Evolutionary conservation across 2,329 filamentous ascomycete species (phyloP), one percentile per base, ranked within the genome.

Genomic region (Drechslerella stenobrocha): DNA sequence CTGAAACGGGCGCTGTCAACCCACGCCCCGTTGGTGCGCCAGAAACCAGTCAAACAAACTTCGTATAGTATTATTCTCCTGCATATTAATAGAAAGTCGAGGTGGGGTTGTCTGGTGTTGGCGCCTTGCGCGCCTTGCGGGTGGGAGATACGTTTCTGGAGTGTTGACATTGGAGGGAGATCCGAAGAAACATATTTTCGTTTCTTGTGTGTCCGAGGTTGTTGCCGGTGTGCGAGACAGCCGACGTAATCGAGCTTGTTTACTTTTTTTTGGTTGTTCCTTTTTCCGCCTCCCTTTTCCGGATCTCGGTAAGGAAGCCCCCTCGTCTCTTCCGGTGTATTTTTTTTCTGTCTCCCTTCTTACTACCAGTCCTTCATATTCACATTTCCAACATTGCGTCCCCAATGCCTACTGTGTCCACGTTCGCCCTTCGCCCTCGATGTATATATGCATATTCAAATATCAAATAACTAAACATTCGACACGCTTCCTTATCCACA

Each of bases 111-210:
- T n/a, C n/a, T n/a, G n/a, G n/a, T n/a, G n/a, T n/a, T n/a, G n/a
- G n/a, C n/a, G n/a, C n/a, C n/a, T n/a, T n/a, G n/a, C n/a, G n/a
- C n/a, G n/a, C n/a, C n/a, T n/a, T n/a, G n/a, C n/a, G n/a, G n/a
- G n/a, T n/a, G n/a, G n/a, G n/a, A n/a, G n/a, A n/a, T n/a, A n/a
- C n/a, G 37, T 18, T 30, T 30, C 11, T 11, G 28, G 34, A 37
- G 18, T 42, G 37, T 42, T 42, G 13, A 42, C 28, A 30, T 30
- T 30, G 15, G 22, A 5, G 37, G 37, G 15, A n/a, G n/a, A n/a
- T n/a, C n/a, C 22, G 9, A 42, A 42, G 37, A 42, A 42, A 42
- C 37, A 42, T 20, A 18, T 42, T 42, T 42, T 42, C 15, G 37
- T 42, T 42, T 42, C 37, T 18, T 13, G 3, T 5, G 13, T 42